A percentile compares a stretch with the other conserved stretches of the same genome.
Evolutionary conservation across 2,329 filamentous ascomycete species (phyloP).

Genomic region (Onygenales sp.): DNA sequence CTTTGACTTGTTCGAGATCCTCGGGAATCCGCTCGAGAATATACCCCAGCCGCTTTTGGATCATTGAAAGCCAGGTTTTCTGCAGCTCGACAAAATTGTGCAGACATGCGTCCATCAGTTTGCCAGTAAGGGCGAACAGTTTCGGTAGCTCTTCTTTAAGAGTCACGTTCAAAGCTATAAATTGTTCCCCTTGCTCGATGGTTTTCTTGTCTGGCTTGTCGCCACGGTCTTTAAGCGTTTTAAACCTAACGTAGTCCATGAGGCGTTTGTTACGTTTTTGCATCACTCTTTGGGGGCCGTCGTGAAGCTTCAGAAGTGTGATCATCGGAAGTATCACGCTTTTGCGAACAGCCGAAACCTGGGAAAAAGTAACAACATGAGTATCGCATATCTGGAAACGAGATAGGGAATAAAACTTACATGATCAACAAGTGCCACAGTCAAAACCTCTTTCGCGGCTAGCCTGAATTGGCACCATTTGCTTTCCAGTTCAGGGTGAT

Average conservation of each 20-base stretch:
- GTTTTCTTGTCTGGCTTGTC: slow-evolving; percentile 85
- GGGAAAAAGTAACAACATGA: slow-evolving; percentile 2
- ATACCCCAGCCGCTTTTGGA: slow-evolving; percentile 64
- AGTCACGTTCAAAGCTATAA: slow-evolving; percentile 82
- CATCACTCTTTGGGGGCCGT: slow-evolving; percentile 79
- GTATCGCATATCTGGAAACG: neutral
- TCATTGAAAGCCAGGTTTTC: slow-evolving; percentile 69
- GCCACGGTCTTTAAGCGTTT: slow-evolving; percentile 65
- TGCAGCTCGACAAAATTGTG: slow-evolving; percentile 79
- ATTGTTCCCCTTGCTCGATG: slow-evolving; percentile 75
- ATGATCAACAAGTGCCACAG: slow-evolving; percentile 74
- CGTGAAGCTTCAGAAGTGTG: slow-evolving; percentile 67
- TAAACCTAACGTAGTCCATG: slow-evolving; percentile 74
- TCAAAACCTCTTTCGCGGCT: slow-evolving; percentile 76
- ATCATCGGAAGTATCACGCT: slow-evolving; percentile 80
- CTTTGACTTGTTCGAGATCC: slow-evolving; percentile 63
- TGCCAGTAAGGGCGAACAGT: slow-evolving; percentile 71
- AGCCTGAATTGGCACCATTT: slow-evolving; percentile 91
- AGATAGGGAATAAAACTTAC: slow-evolving; percentile 35
- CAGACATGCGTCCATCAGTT: slow-evolving; percentile 72
- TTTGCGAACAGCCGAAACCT: slow-evolving; percentile 60
- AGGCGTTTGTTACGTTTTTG: slow-evolving; percentile 91
- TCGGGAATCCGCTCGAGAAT: slow-evolving; percentile 59
- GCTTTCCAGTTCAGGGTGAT: slow-evolving; percentile 76
- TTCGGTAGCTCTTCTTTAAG: slow-evolving; percentile 85